These are phyloP conservation scores for Fusarium dimerum DNA, from an alignment of 2,329 filamentous ascomycete genomes.

Conservation along the genomic window DNA sequence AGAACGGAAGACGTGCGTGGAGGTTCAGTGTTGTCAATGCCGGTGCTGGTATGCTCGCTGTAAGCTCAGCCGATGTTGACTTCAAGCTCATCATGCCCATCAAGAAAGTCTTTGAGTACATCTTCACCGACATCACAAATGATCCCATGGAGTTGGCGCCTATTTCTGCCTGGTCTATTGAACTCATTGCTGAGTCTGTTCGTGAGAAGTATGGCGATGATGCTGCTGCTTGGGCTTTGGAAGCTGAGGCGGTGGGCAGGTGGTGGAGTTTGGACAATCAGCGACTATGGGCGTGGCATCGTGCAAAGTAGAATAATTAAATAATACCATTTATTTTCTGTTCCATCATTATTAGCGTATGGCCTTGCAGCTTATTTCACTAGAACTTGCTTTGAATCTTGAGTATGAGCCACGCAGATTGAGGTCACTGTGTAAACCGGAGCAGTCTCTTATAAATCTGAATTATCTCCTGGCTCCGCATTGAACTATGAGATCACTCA, in stretches of 20 bases:
- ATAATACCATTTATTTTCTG: not conserved
- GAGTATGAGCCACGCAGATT: too few species aligned
- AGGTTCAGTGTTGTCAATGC: conserved; percentile 32
- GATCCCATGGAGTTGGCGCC: conserved; percentile 26
- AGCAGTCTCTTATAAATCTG: too few species aligned
- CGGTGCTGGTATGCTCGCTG: conserved; percentile 27
- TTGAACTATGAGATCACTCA: too few species aligned
- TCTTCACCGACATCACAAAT: conserved; percentile 25
- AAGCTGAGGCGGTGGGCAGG: not conserved
- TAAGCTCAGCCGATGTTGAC: conserved; percentile 29
- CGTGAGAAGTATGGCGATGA: conserved; percentile 10
- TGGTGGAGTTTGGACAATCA: conserved; percentile 1
- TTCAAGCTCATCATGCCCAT: conserved; percentile 29
- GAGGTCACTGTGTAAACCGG: too few species aligned
- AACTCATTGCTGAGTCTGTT: conserved; percentile 15
- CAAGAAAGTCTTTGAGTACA: conserved; percentile 28
- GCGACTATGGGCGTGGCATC: not conserved
- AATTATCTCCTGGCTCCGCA: too few species aligned
- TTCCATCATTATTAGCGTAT: not conserved
- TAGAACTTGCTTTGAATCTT: too few species aligned
- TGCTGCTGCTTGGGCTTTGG: conserved; percentile 26
- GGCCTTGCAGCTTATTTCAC: too few species aligned
- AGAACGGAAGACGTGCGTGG: conserved; percentile 21
- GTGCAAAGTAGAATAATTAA: not conserved
- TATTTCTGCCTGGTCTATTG: conserved; percentile 21